Conservation (phyloP, 2,329 filamentous ascomycete genomes). For the Colletotrichum trifolii region DNA sequence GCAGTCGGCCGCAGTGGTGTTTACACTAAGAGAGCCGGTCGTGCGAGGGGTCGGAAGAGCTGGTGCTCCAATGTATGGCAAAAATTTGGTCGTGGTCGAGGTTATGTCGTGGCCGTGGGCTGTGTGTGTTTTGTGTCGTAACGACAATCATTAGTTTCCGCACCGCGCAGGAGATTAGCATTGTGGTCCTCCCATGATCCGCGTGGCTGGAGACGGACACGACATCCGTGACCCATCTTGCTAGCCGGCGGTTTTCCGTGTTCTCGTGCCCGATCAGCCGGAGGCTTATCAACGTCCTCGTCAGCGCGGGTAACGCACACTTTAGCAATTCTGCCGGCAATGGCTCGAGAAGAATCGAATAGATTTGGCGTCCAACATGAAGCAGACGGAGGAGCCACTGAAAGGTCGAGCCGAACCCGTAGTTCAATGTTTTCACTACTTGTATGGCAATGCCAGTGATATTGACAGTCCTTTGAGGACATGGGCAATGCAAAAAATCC, state of each 20-base stretch:
- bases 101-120: background rate
- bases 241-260: slow-evolving; percentile 30
- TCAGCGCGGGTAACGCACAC: background rate
- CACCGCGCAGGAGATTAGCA: slow-evolving; percentile 21
- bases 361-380: slow-evolving; percentile 1
- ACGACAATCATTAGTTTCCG: slow-evolving; percentile 19
- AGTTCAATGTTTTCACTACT: no score
- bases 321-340: slow-evolving; percentile 11
- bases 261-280: slow-evolving; percentile 9
- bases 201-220: slow-evolving; percentile 23
- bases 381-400: slow-evolving; percentile 8
- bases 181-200: slow-evolving; percentile 17
- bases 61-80: background rate
- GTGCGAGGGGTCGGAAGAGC: slow-evolving; percentile 4
- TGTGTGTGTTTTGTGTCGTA: slow-evolving; percentile 17
- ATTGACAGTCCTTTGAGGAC: slow-evolving; percentile 11
- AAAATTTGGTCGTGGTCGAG: background rate
- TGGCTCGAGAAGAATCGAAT: slow-evolving; percentile 1
- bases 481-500: background rate
- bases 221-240: slow-evolving; percentile 9
- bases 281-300: background rate
- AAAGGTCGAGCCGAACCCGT: no score
- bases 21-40: slow-evolving; percentile 21
- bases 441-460: no score
- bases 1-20: slow-evolving; percentile 21